Evolutionary conservation across 306 rosid genomes (phyloP), one percentile per base, ranked within the genome.

Genomic region (Ormosia emarginata): DNA sequence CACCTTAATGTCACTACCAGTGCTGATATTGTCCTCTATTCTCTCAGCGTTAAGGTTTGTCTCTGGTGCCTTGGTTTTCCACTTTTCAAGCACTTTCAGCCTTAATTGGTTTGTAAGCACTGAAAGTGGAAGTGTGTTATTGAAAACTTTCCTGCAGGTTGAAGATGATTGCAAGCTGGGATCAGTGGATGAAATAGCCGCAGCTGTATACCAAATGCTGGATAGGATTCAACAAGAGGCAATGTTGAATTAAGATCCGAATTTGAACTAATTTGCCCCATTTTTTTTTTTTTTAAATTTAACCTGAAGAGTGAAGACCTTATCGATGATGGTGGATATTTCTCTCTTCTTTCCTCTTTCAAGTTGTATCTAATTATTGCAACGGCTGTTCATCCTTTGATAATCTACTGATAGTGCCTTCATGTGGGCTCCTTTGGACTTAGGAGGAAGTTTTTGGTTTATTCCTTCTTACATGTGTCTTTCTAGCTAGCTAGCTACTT

Each of bases 101-200:
- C 24, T 24, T 24, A 24, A 24, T 24, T 24, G 24, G 24, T 24
- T 40, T 44, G 29, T 3, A n/a, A 56, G 41, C 3, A 34, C 37
- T n/a, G 12, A 46, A 24, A 75, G n/a, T 46, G 44, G 63, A 47
- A 17, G 7, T 7, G 79, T 58, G 8, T 15, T 13, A 63, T 14
- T n/a, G 71, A 50, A 5, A 49, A 7, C 36, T 30, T 62, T 24
- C 6, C 41, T 77, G 86, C 78, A 92, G 99, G 92, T 93, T 39
- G 99, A 96, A 62, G 99, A 96, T 66, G 97, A 89, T 56, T 93
- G 99, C 77, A 86, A 83, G 82, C 88, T 96, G 80, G 90, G 74
- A 80, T 88, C 98, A 56, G 99, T 90, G 73, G 98, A 93, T 81
- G 99, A 93, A 74, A 93, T 96, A 73, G 97, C 99, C 2, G 75